Evolutionary conservation across 1,284 basidiomycete genomes (phyloP).

Genomic region (Ustilago nuda): DNA sequence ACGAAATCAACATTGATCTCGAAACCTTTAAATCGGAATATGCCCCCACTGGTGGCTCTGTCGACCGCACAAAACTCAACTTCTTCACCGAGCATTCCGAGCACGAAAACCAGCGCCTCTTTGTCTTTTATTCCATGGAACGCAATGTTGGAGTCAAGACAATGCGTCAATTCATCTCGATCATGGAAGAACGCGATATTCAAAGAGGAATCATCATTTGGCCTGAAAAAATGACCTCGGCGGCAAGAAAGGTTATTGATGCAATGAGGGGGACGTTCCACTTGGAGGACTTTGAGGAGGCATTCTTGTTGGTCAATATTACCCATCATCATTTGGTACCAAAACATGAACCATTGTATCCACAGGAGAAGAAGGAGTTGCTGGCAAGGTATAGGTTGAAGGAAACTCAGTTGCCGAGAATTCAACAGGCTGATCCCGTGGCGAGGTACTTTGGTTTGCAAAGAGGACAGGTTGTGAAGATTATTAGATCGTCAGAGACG

Average conservation of each 20-base stretch:
- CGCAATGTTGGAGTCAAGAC: conserved; percentile 67
- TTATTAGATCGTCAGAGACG: conserved; percentile 93
- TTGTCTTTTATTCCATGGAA: conserved; percentile 81
- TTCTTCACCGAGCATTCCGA: conserved; percentile 62
- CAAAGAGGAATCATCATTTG: conserved; percentile 94
- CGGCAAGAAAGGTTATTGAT: conserved; percentile 80
- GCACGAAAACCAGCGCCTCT: conserved; percentile 81
- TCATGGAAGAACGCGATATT: conserved; percentile 77
- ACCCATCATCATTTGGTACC: conserved; percentile 93
- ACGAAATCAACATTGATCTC: conserved; percentile 88
- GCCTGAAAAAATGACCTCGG: conserved; percentile 94
- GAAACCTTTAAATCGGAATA: conserved; percentile 74
- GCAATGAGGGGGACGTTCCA: conserved; percentile 77
- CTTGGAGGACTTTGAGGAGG: conserved; percentile 96
- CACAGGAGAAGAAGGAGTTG: conserved; percentile 86
- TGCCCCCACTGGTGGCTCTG: conserved; percentile 71
- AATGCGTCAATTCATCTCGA: conserved; percentile 67
- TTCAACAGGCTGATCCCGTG: conserved; percentile 94
- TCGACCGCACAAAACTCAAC: conserved; percentile 65
- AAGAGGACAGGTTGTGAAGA: conserved; percentile 97
- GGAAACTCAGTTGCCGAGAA: conserved; percentile 96
- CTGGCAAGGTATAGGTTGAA: conserved; percentile 95
- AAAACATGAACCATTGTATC: conserved; percentile 86
- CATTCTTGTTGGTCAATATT: conserved; percentile 96
- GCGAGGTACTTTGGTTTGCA: conserved; percentile 96